phyloP scores from a whole-genome alignment of 1,284 basidiomycete genomes.

The Papiliotrema fonsecae region DNA sequence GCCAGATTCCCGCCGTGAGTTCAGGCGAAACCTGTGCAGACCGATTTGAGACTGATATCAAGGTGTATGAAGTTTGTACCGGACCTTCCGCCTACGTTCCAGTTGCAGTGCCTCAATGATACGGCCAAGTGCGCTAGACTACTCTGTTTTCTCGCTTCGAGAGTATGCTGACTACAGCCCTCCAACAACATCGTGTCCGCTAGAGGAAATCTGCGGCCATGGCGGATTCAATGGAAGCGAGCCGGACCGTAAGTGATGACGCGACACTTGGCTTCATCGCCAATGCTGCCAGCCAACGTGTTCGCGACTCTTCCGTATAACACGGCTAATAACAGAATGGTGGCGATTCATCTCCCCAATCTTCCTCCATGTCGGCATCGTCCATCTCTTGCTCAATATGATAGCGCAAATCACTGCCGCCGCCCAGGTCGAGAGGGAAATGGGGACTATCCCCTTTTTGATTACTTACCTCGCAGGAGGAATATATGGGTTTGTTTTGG shows the following conservation, averaged over 20 bases:
- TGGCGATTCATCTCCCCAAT: slow-evolving; percentile 74
- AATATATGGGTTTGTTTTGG: slow-evolving; percentile 75
- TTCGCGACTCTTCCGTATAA: neutral
- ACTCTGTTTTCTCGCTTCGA: neutral
- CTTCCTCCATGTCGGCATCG: slow-evolving; percentile 86
- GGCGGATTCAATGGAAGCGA: slow-evolving; percentile 64
- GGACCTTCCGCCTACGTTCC: slow-evolving; percentile 58
- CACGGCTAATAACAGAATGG: slow-evolving; percentile 24
- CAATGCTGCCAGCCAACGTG: no score
- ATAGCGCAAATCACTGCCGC: slow-evolving; percentile 67
- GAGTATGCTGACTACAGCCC: slow-evolving; percentile 53
- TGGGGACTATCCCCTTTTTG: slow-evolving; percentile 64
- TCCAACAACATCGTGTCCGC: slow-evolving; percentile 61
- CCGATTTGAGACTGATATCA: slow-evolving; percentile 52
- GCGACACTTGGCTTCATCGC: no score
- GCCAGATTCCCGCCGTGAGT: slow-evolving; percentile 73
- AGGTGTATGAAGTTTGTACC: slow-evolving; percentile 49
- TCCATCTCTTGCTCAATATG: slow-evolving; percentile 86
- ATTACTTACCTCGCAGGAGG: slow-evolving; percentile 83
- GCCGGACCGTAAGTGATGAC: slow-evolving; percentile 84
- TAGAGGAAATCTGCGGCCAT: slow-evolving; percentile 82
- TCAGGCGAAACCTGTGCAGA: slow-evolving; percentile 49
- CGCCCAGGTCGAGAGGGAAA: slow-evolving; percentile 39
- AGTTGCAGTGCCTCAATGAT: slow-evolving; percentile 60
- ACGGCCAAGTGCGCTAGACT: slow-evolving; percentile 28